phyloP scores from a whole-genome alignment of 495 filamentous ascomycete species.

The Arthonia radiata region DNA sequence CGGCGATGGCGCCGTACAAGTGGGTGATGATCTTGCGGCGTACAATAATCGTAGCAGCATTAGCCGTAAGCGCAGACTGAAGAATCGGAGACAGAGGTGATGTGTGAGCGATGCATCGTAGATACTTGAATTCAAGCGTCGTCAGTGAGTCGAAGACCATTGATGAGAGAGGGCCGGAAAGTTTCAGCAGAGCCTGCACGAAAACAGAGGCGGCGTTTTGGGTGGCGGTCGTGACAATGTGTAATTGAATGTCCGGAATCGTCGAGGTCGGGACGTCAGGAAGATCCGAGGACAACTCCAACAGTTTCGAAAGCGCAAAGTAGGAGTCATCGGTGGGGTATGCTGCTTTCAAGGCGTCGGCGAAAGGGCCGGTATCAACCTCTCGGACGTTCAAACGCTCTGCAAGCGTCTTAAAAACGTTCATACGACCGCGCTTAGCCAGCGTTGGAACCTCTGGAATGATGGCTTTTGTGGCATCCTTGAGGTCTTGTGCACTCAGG shows the following conservation, averaged over 20 bases:
- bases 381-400: slow-evolving; percentile 54
- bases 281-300: slow-evolving; percentile 32
- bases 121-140: slow-evolving; percentile 13
- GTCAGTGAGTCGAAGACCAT: slow-evolving; percentile 31
- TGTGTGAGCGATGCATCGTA: slow-evolving; percentile 29
- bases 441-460: slow-evolving; percentile 42
- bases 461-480: slow-evolving; percentile 38
- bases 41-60: slow-evolving; percentile 28
- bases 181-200: slow-evolving; percentile 36
- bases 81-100: slow-evolving; percentile 41
- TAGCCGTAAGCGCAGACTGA: slow-evolving; percentile 38
- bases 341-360: slow-evolving; percentile 30
- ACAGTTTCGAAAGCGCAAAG: slow-evolving; percentile 4
- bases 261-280: slow-evolving; percentile 13
- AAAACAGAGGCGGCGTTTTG: slow-evolving; percentile 26
- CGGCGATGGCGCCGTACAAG: slow-evolving; percentile 31
- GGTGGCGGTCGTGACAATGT: slow-evolving; percentile 1
- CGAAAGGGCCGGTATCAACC: slow-evolving; percentile 33
- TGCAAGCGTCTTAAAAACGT: slow-evolving; percentile 55
- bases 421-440: slow-evolving; percentile 45
- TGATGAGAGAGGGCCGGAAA: slow-evolving; percentile 28
- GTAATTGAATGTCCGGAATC: slow-evolving; percentile 1
- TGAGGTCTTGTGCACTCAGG: slow-evolving; percentile 59
- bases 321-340: slow-evolving; percentile 28
- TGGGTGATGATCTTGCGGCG: slow-evolving; percentile 35